Evolutionary conservation across 78 protist species (phyloP).

Genomic region (Monocercomonoides exilis): DNA sequence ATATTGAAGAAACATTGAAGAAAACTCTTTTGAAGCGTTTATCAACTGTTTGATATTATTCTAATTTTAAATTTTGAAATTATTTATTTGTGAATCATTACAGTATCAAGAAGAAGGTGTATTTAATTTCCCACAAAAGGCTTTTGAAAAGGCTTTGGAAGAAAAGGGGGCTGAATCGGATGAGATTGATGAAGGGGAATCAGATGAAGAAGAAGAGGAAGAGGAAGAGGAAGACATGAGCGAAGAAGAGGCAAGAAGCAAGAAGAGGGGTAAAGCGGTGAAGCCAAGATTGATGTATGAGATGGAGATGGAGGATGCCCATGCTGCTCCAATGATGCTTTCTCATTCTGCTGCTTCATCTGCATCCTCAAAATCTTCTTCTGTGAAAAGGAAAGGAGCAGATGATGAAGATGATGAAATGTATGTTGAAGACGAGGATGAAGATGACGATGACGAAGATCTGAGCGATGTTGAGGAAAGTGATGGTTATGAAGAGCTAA

Average conservation of each 20-base stretch:
- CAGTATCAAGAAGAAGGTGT: not conserved
- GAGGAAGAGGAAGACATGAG: not conserved
- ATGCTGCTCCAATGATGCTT: not conserved
- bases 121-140: conserved; percentile 29
- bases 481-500: not conserved
- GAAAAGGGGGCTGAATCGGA: not conserved
- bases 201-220: not conserved
- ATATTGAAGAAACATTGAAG: not conserved
- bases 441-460: no score
- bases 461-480: not conserved
- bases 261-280: not conserved
- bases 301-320: not conserved
- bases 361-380: not conserved
- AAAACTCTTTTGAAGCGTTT: not conserved
- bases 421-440: not conserved
- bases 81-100: not conserved
- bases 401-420: not conserved
- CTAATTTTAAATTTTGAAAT: not conserved
- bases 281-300: not conserved
- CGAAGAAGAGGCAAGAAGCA: not conserved
- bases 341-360: not conserved
- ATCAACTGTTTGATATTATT: not conserved
- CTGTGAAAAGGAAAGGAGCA: not conserved
- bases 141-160: not conserved
- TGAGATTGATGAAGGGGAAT: not conserved